Evolutionary conservation across 2,329 filamentous ascomycete genomes (phyloP).

Genomic region (Emmonsia crescens): DNA sequence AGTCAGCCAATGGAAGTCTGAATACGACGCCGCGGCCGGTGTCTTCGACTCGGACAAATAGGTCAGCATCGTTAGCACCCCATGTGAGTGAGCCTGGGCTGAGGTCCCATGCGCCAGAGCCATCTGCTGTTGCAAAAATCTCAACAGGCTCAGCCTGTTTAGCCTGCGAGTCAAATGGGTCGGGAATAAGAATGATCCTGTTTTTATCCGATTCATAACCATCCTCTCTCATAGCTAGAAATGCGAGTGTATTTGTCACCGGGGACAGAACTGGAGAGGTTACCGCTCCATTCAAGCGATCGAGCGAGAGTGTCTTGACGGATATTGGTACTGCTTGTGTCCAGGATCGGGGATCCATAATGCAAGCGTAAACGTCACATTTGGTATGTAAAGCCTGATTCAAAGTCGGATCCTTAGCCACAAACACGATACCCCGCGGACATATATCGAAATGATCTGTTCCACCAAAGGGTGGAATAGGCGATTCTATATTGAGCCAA

Average conservation of each 20-base stretch:
- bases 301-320: constrained; percentile 16
- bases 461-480: constrained; percentile 39
- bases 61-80: constrained; percentile 30
- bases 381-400: constrained; percentile 38
- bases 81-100: constrained; percentile 34
- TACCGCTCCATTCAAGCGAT: constrained; percentile 32
- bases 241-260: constrained; percentile 33
- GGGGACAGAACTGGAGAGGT: constrained; percentile 36
- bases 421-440: constrained; percentile 34
- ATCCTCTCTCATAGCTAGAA: constrained; percentile 35
- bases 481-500: constrained; percentile 33
- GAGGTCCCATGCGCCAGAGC: constrained; percentile 31
- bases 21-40: constrained; percentile 34
- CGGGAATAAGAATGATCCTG: constrained; percentile 27
- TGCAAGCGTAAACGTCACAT: constrained; percentile 33
- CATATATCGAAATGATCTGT: constrained; percentile 38
- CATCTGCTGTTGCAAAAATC: constrained; percentile 27
- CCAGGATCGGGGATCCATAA: constrained; percentile 32
- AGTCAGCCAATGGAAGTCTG: constrained; percentile 16
- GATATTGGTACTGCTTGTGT: constrained; percentile 27
- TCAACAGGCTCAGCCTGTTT: constrained; percentile 18
- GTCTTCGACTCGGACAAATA: constrained; percentile 34
- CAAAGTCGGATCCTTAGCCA: constrained; percentile 36
- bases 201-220: constrained; percentile 40
- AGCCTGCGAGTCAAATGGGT: constrained; percentile 25